A percentile compares a stretch with the other conserved stretches of the same genome.
These are phyloP conservation scores for Chlamydomonas incerta DNA, from an alignment of 139 green algal genomes.

Conservation along the genomic window DNA sequence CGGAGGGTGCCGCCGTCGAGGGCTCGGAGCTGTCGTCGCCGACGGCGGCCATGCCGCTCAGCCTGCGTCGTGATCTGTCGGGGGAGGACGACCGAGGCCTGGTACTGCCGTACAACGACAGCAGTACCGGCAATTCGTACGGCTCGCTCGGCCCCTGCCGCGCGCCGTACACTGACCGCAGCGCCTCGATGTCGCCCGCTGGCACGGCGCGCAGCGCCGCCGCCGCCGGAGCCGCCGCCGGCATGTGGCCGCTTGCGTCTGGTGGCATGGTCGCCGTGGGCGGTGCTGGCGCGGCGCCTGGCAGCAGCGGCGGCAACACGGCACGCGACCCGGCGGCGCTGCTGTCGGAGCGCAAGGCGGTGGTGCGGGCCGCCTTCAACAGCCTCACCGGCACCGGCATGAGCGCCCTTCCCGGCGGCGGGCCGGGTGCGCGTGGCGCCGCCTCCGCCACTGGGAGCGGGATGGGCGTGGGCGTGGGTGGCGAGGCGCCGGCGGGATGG, in stretches of 20 bases:
- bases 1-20: too few relatives aligned
- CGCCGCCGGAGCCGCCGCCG: too few relatives aligned
- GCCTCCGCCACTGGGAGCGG: not conserved
- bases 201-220: too few relatives aligned
- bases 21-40: too few relatives aligned
- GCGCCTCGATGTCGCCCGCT: too few relatives aligned
- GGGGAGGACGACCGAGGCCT: too few relatives aligned
- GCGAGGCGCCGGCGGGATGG: not conserved
- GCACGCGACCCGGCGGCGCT: not conserved
- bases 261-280: too few relatives aligned
- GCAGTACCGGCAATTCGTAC: not conserved
- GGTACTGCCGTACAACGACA: not conserved
- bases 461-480: too few relatives aligned
- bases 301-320: not conserved
- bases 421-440: not conserved
- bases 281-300: not conserved
- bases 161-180: not conserved
- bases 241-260: not conserved
- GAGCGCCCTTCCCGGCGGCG: not conserved
- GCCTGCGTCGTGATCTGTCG: not conserved
- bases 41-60: too few relatives aligned
- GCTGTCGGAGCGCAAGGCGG: not conserved
- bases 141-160: too few relatives aligned
- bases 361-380: not conserved
- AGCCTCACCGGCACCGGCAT: not conserved